Conservation (phyloP, 208 protist genomes). For the Willaertia magna region DNA sequence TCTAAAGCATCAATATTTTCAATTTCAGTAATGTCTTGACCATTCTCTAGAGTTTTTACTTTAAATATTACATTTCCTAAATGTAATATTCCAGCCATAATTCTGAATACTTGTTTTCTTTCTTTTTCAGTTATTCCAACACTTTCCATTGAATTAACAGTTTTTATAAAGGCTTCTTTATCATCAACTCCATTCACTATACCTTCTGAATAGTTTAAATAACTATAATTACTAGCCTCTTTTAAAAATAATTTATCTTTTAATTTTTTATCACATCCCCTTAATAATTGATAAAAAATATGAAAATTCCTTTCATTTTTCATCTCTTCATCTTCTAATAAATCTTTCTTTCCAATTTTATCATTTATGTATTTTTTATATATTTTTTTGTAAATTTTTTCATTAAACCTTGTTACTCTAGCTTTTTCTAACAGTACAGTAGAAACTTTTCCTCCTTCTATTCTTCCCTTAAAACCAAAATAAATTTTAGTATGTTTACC, state of each 20-base stretch:
- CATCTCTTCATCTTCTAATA: too few relatives aligned
- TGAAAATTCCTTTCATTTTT: neutral
- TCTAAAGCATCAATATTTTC: neutral
- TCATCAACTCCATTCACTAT: slow-evolving; percentile 30
- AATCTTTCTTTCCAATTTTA: too few relatives aligned
- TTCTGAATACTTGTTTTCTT: slow-evolving; percentile 39
- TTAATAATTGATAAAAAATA: neutral
- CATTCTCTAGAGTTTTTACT: neutral
- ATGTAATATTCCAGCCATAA: slow-evolving; percentile 41
- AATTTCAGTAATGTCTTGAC: slow-evolving; percentile 29
- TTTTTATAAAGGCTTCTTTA: slow-evolving; percentile 22
- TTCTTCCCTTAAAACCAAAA: slow-evolving; percentile 22
- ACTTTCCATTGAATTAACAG: slow-evolving; percentile 24
- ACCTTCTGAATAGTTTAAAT: neutral
- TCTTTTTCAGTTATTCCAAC: slow-evolving; percentile 35
- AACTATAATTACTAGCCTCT: neutral
- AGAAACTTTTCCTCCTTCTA: slow-evolving; percentile 31
- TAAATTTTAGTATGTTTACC: slow-evolving; percentile 35
- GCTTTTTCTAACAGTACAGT: slow-evolving; percentile 42
- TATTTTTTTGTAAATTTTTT: too few relatives aligned
- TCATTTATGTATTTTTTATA: too few relatives aligned
- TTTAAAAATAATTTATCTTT: neutral
- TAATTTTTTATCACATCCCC: slow-evolving; percentile 23
- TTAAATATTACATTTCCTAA: slow-evolving; percentile 27
- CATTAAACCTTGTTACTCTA: slow-evolving; percentile 27